Conservation (phyloP, 1,284 basidiomycete genomes). For the Coriolopsis trogii region DNA sequence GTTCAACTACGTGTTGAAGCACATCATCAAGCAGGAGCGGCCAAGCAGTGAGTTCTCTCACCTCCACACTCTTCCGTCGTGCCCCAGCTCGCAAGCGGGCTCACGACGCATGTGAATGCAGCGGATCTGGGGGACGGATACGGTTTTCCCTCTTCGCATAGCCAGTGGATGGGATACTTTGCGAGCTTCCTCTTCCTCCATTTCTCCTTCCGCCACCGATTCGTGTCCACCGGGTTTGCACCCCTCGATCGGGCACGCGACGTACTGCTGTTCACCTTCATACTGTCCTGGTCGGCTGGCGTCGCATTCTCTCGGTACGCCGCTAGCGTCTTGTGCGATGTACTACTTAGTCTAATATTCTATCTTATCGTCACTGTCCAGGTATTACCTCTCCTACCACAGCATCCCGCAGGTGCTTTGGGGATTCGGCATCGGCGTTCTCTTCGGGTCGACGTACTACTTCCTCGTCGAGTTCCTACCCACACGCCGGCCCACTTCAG, state of each 20-base stretch:
- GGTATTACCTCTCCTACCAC: constrained; percentile 78
- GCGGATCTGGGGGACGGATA: constrained; percentile 74
- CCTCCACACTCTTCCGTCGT: background rate
- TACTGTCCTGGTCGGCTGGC: constrained; percentile 56
- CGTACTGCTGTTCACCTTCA: constrained; percentile 47
- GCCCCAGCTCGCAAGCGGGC: background rate
- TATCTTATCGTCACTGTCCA: constrained; percentile 31
- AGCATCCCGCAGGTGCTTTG: constrained; percentile 71
- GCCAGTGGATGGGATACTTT: constrained; percentile 90
- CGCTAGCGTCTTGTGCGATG: background rate
- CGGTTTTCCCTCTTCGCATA: constrained; percentile 88
- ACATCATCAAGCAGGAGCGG: constrained; percentile 66
- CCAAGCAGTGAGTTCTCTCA: constrained; percentile 54
- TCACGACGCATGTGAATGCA: constrained; percentile 24
- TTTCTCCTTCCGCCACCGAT: constrained; percentile 71
- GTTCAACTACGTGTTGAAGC: constrained; percentile 75
- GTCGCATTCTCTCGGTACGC: constrained; percentile 82
- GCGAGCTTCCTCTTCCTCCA: constrained; percentile 77
- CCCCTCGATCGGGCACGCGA: constrained; percentile 55
- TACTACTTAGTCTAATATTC: background rate
- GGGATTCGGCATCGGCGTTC: constrained; percentile 70
- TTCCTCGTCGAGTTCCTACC: constrained; percentile 65
- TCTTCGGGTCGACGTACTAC: constrained; percentile 62
- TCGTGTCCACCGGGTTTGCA: constrained; percentile 52
- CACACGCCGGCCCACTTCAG: constrained; percentile 48